Percentiles rank a stretch among this genome's conserved stretches.
Evolutionary conservation across 495 filamentous ascomycete species (phyloP).

Genomic region (Sporormia fimetaria): DNA sequence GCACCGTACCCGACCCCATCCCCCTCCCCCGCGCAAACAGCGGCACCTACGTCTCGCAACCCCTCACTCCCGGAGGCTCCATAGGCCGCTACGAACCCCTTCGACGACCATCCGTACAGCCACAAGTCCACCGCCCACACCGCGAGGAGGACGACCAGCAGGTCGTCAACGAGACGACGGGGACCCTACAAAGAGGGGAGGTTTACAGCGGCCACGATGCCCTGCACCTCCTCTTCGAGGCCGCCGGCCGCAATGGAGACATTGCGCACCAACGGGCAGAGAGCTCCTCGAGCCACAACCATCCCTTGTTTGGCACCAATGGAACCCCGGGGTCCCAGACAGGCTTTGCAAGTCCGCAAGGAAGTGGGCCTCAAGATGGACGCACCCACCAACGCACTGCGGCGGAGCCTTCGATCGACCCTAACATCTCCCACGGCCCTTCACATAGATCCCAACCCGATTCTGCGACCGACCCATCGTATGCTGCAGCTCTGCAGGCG

Average conservation of each 20-base stretch:
- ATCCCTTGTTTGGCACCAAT: constrained; percentile 12
- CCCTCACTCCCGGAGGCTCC: constrained; percentile 53
- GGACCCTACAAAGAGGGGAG: constrained; percentile 50
- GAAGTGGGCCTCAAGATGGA: constrained; percentile 12
- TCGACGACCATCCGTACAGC: constrained; percentile 36
- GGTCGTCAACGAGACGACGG: constrained; percentile 47
- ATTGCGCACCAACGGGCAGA: constrained; percentile 32
- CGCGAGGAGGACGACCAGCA: constrained; percentile 35
- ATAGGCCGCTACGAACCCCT: constrained; percentile 47
- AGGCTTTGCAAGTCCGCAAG: constrained; percentile 27
- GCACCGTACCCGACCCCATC: constrained; percentile 14
- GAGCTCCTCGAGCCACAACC: constrained; percentile 23
- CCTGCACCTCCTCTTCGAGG: constrained; percentile 57
- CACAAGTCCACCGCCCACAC: constrained; percentile 5
- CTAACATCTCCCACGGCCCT: constrained; percentile 13
- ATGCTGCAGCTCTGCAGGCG: constrained; percentile 59
- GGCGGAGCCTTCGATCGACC: constrained; percentile 16
- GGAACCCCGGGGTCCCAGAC: constrained; percentile 23
- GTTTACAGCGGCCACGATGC: constrained; percentile 61
- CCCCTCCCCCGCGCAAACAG: constrained; percentile 3
- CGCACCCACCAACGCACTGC: constrained; percentile 4
- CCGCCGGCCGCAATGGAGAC: constrained; percentile 43
- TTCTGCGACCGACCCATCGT: constrained; percentile 29
- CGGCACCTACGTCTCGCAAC: constrained; percentile 33
- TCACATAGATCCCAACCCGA: constrained; percentile 2